Base-by-base conservation (phyloP, 139 green algal species). In the Tetradesmus obliquus region DNA sequence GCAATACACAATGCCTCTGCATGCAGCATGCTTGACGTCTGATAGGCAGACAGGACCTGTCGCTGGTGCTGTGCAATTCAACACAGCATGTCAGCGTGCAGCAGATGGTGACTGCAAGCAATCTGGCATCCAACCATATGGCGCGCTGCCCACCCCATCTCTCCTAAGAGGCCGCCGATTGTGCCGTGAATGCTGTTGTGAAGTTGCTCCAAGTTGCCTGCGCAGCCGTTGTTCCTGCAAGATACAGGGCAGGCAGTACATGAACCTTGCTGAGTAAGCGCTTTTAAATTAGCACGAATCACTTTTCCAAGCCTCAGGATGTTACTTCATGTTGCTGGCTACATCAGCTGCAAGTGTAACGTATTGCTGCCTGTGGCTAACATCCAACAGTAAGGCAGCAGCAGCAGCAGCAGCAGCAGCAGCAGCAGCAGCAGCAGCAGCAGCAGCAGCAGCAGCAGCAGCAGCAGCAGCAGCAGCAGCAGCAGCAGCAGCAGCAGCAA, bases 111-210 rank as follows among this genome's bases (percentile, higher is more conserved):
- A 32, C 15, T 51, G 72, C 72, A 81, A 22, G 17, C 69, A 79
- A n/a, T 32, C 12, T 20, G 9, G 17, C 12, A 79, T 7, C 4
- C 17, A 7, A 22, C 4, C 9, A 20, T 22, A 5, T 7, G 15
- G 69, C 12, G 76, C 19, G 80, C 80, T 32, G n/a, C 80, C 66
- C 51, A 85, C 80, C 58, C 57, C 84, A 88, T 80, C 58, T 88
- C 84, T 55, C 84, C 84, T 5, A 2, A 12, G 6, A 22, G 57
- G 57, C 84, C 58, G 15, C 84, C 84, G 0, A 88, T 2, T 3
- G 60, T 88, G 58, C 24, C 24, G 24, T 88, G 84, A 9, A 88
- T 88, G 24, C 32, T 57, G 57, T 88, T 88, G 13, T 88, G 84
- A n/a, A 55, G 0, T 2, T 3, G 3, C 24, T 88, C 84, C n/a